Conservation (phyloP, 2,329 filamentous ascomycete species). For the Paecilomyces formosus region DNA sequence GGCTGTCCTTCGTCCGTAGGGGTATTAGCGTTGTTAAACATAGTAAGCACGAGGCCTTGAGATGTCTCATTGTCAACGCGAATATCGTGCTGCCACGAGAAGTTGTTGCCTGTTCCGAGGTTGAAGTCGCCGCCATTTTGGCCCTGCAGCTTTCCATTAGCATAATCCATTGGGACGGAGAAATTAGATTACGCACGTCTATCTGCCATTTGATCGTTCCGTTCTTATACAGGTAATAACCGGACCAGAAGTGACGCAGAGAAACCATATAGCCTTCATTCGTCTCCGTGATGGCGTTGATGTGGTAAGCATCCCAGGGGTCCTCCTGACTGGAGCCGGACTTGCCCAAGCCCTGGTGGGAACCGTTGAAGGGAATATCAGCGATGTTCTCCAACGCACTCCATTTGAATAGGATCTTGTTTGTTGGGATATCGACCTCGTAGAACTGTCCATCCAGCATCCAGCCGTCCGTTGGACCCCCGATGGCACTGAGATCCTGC, state of each 20-base stretch:
- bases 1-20: conserved; percentile 11
- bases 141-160: conserved; percentile 9
- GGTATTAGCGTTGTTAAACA: conserved; percentile 27
- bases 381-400: conserved; percentile 23
- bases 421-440: conserved; percentile 28
- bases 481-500: conserved; percentile 21
- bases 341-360: conserved; percentile 15
- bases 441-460: conserved; percentile 26
- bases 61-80: conserved; percentile 27
- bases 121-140: conserved; percentile 19
- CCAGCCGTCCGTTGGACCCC: conserved; percentile 21
- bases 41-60: conserved; percentile 21
- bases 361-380: conserved; percentile 14
- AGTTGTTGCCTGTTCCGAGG: conserved; percentile 11
- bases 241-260: conserved; percentile 27
- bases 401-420: conserved; percentile 26
- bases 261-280: conserved; percentile 29
- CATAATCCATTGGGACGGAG: neutral
- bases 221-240: conserved; percentile 21
- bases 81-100: conserved; percentile 29
- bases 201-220: conserved; percentile 22
- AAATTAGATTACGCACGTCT: conserved; percentile 8
- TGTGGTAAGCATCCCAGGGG: conserved; percentile 30
- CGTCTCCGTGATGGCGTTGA: conserved; percentile 24
- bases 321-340: conserved; percentile 11